Conservation (phyloP, 768 basidiomycete species). For the Cystofilobasidium ferigula region DNA sequence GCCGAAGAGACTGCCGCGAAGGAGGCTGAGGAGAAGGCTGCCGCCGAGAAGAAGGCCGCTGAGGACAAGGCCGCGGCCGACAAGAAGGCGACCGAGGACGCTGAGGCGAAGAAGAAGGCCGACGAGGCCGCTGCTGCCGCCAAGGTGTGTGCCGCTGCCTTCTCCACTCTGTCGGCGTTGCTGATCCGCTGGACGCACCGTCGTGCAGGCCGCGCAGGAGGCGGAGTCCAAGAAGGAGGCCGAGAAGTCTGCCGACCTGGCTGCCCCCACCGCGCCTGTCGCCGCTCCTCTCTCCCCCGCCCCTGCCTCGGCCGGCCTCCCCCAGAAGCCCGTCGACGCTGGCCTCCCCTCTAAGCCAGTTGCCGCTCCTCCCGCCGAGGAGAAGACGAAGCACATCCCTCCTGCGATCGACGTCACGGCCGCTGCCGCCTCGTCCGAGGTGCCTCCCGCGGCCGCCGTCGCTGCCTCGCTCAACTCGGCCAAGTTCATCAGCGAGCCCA, state of each 20-base stretch:
- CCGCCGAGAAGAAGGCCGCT: constrained; percentile 6
- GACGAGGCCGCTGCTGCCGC: constrained; percentile 26
- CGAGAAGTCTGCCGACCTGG: constrained; percentile 28
- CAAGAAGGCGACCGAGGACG: constrained; percentile 9
- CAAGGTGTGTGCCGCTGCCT: constrained; percentile 4
- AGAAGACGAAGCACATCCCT: constrained; percentile 11
- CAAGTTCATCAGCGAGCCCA: constrained; percentile 70
- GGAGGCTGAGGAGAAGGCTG: constrained; percentile 1
- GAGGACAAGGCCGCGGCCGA: neutral
- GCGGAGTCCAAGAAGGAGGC: constrained; percentile 28
- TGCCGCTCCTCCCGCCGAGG: constrained; percentile 15
- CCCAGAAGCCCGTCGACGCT: constrained; percentile 26
- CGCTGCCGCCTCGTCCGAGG: neutral
- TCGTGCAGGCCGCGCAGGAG: constrained; percentile 10
- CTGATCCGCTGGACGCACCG: neutral
- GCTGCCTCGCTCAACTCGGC: constrained; percentile 56
- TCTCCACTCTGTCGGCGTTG: neutral
- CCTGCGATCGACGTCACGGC: neutral
- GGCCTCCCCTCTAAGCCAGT: constrained; percentile 28
- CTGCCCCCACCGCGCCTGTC: constrained; percentile 27
- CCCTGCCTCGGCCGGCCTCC: constrained; percentile 26
- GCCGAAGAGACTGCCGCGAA: constrained; percentile 10
- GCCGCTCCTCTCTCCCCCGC: constrained; percentile 34
- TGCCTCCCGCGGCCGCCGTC: constrained; percentile 14
- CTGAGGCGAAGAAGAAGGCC: constrained; percentile 11